Conservation (phyloP, 2,329 filamentous ascomycete genomes). For the Hypoxylon sp. region DNA sequence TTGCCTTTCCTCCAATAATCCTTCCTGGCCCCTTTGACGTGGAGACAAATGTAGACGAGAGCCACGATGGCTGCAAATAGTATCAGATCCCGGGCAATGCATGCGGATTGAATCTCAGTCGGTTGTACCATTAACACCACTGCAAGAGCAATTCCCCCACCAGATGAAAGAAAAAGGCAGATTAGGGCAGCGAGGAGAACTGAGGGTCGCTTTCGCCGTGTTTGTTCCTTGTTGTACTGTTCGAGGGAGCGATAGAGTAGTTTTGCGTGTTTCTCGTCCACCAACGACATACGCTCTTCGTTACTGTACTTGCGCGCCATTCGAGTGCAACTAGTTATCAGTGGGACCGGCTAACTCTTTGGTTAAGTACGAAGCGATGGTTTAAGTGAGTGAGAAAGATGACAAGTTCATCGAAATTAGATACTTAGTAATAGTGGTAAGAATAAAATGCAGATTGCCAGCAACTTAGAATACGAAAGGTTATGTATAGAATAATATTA, state of each 20-base stretch:
- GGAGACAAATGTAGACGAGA: slow-evolving; percentile 44
- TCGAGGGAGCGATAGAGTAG: slow-evolving; percentile 41
- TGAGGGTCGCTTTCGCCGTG: slow-evolving; percentile 36
- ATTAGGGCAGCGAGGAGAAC: slow-evolving; percentile 43
- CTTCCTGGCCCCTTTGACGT: slow-evolving; percentile 43
- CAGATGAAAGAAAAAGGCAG: slow-evolving; percentile 44
- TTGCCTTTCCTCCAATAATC: slow-evolving; percentile 34
- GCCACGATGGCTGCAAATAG: slow-evolving; percentile 43
- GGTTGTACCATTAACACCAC: slow-evolving; percentile 41
- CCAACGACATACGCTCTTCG: slow-evolving; percentile 27
- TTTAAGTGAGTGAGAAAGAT: slow-evolving; percentile 5
- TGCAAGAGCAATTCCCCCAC: slow-evolving; percentile 42
- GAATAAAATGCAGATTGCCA: slow-evolving; percentile 6
- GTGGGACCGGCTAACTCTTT: slow-evolving; percentile 27
- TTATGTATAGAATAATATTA: slow-evolving; percentile 1
- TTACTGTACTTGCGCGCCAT: slow-evolving; percentile 30
- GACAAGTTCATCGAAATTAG: too few species aligned
- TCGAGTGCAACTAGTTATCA: slow-evolving; percentile 11
- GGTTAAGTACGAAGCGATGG: not conserved
- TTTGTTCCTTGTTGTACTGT: slow-evolving; percentile 36
- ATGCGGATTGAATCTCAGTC: slow-evolving; percentile 35
- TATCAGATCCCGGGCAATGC: slow-evolving; percentile 45
- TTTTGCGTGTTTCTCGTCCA: slow-evolving; percentile 32
- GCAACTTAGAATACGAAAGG: slow-evolving; percentile 22
- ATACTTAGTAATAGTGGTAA: too few species aligned